Evolutionary conservation across 352 stramenopile genomes (phyloP), one percentile per base, ranked within the genome.

Genomic region (Globisporangium irregulare): DNA sequence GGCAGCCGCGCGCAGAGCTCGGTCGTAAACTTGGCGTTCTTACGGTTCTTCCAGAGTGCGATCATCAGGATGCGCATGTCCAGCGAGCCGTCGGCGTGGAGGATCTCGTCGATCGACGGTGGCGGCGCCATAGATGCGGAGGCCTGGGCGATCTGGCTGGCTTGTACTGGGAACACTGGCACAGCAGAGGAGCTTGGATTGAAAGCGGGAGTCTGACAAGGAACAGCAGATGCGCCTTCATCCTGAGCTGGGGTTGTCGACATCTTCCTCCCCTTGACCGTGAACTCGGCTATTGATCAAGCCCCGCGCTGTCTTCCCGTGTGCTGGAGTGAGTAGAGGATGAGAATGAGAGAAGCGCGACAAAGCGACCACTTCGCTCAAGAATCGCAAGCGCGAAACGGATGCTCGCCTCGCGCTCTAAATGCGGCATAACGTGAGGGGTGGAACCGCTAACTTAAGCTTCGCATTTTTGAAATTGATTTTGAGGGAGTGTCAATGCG

Each of bases 1-100:
- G 76, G 74, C 34, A 94, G 75, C 9, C 84, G 81, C 8, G 81
- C 67, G 53, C 87, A 93, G 29, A 94, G 68, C 58, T 88, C 79
- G 24, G 64, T 64, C 24, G 80, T 90, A 73, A 92, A 92, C n/a
- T 58, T 34, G 7, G 68, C 70, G 65, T 94, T 79, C 24, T 76
- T 74, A 53, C 87, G 81, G 62, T 90, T 76, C 53, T 83, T 90
- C 87, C 87, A 94, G 54, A 94, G 73, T 22, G 81, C 84, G 51
- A 90, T 82, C 79, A 93, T 91, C 12, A 93, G 67, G 14, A 82
- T 60, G 9, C 79, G 82, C 73, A 94, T 85, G 69, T 93, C 79
- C 29, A 93, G 76, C 38, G 71, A 77, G 63, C 81, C 86, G 50
- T 87, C 78, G 2, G 64, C 48, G 4, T 68, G 50, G 27, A 90